Percentiles rank a stretch among this genome's conserved stretches.
Conservation (phyloP, 768 basidiomycete species). For the Suillus bovinus region DNA sequence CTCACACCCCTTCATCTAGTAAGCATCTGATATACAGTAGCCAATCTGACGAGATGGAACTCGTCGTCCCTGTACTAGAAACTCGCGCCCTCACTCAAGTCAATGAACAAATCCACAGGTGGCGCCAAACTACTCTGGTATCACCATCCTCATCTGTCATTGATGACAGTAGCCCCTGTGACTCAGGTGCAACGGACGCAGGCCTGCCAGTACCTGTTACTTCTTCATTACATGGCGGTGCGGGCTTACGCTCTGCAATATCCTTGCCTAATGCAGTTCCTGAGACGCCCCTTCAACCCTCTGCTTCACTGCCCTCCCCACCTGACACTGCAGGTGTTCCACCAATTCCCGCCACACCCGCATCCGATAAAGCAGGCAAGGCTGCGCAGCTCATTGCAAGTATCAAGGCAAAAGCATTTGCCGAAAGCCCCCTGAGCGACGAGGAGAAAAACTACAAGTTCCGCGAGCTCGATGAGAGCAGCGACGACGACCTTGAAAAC, state of each 20-base stretch:
- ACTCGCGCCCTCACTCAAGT: constrained; percentile 30
- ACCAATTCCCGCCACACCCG: constrained; percentile 32
- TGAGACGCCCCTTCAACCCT: constrained; percentile 16
- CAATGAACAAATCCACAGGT: constrained; percentile 41
- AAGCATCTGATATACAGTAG: constrained; percentile 56
- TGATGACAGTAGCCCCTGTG: constrained; percentile 7
- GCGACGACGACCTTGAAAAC: constrained; percentile 44
- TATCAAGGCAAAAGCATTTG: constrained; percentile 63
- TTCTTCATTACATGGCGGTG: constrained; percentile 12
- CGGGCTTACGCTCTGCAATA: constrained; percentile 9
- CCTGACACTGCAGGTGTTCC: constrained; percentile 20
- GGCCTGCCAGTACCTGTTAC: background rate
- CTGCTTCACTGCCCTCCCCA: constrained; percentile 23
- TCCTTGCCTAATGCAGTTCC: constrained; percentile 15
- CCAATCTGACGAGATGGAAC: constrained; percentile 66
- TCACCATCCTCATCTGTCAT: constrained; percentile 17
- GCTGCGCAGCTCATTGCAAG: constrained; percentile 60
- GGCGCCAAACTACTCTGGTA: constrained; percentile 39
- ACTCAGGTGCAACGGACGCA: background rate
- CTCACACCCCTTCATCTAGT: constrained; percentile 17
- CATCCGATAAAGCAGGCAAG: constrained; percentile 40
- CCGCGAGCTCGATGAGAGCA: constrained; percentile 51
- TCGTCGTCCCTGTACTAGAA: constrained; percentile 34
- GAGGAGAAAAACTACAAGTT: constrained; percentile 37
- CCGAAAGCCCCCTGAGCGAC: constrained; percentile 46